These are phyloP conservation scores for Naumovozyma castellii DNA, from an alignment of 805 yeast species.

Conservation along the genomic window DNA sequence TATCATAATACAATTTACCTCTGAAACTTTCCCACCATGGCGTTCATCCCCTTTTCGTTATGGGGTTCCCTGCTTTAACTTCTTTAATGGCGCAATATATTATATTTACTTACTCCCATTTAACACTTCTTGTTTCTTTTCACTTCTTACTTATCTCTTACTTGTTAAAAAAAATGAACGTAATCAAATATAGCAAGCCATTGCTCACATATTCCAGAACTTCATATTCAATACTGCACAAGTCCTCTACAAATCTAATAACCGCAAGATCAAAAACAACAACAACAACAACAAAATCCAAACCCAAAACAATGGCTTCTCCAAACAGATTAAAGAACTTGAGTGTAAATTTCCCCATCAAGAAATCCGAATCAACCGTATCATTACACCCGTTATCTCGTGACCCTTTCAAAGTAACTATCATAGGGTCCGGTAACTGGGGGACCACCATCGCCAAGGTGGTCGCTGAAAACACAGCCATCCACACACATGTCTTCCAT, in stretches of 20 bases:
- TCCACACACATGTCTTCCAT: slow-evolving; percentile 63
- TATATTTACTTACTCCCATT: no score
- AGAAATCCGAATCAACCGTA: slow-evolving; percentile 5
- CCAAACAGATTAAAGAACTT: slow-evolving; percentile 1
- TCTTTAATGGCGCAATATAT: no score
- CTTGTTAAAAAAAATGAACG: no score
- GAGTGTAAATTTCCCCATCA: not conserved
- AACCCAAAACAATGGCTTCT: not conserved
- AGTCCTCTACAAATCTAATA: not conserved
- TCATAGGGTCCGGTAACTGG: slow-evolving; percentile 96
- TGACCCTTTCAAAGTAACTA: slow-evolving; percentile 48
- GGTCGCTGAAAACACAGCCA: slow-evolving; percentile 75
- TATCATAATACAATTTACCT: no score
- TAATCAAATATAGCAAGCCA: no score
- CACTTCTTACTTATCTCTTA: no score
- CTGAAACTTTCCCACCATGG: no score
- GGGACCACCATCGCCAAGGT: slow-evolving; percentile 97
- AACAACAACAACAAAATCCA: not conserved
- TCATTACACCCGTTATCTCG: slow-evolving; percentile 5
- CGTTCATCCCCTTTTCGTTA: no score
- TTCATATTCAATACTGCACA: no score
- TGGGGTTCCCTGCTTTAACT: no score
- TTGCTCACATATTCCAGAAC: no score
- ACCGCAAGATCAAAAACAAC: not conserved
- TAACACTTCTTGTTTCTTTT: no score